Evolutionary conservation across 139 green algal genomes (phyloP), one percentile per base, ranked within the genome.

Genomic region (Volvox africanus): DNA sequence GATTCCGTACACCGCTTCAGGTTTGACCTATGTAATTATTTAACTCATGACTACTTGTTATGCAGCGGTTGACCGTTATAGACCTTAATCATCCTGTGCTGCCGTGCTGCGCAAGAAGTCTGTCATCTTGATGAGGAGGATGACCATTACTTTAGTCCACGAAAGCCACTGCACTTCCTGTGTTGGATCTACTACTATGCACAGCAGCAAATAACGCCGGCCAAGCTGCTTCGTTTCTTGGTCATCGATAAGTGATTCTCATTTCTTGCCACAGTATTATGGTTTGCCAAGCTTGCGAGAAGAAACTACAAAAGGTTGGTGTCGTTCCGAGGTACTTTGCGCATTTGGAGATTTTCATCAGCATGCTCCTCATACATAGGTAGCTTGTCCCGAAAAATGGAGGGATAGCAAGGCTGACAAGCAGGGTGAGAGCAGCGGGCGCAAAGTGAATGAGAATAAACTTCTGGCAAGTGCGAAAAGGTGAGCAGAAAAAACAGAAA

Each of bases 361-460:
- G n/a, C 44, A 33, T 18, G 19, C 71, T 20, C 33, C 86, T n/a
- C 26, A 68, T 76, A 26, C 81, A 94, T 73, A 73, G 93, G 92
- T 96, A 19, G 91, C 94, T 2, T 93, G 91, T 33, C 94, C 95
- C 2, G 96, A 98, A 21, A 96, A 95, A 65, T 98, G 95, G 94
- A 96, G 96, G 32, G 94, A 96, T 1, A 44, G 9, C 14, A 96
- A 93, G 26, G 67, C 81, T 1, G 89, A 85, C 32, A 98, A 96
- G 91, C 93, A 91, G 3, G 93, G 92, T 36, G 92, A 92, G 28
- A 92, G 87, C 20, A 95, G 94, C 9, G 93, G 93, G 20, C 79
- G 93, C 1, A 97, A 98, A 88, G 67, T 98, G 0, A 97, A 97
- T 65, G 95, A 98, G 75, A 98, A 98, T 93, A 98, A 98, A 92